These are phyloP conservation scores for Albophoma yamanashiensis DNA, from an alignment of 2,329 filamentous ascomycete genomes.

Conservation along the genomic window DNA sequence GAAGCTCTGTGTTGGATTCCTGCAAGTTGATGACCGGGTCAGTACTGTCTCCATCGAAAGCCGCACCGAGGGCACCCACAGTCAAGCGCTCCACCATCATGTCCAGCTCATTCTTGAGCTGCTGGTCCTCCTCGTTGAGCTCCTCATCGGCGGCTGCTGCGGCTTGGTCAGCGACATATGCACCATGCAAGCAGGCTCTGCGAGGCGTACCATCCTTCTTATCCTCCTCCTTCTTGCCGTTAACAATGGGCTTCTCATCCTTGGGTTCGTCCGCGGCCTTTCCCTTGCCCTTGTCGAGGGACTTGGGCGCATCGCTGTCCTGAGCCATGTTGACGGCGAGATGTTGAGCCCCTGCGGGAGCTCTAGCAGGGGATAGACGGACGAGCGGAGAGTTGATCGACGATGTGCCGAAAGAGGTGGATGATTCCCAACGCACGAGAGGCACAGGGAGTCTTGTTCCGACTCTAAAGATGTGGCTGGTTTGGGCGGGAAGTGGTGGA, in stretches of 20 bases:
- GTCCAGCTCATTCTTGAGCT: slow-evolving; percentile 94
- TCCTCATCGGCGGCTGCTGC: slow-evolving; percentile 54
- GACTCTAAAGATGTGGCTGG: background rate
- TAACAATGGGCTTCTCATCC: slow-evolving; percentile 57
- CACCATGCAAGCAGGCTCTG: slow-evolving; percentile 2
- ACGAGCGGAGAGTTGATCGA: background rate
- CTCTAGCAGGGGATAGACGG: slow-evolving; percentile 8
- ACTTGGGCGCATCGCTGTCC: slow-evolving; percentile 76
- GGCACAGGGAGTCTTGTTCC: background rate
- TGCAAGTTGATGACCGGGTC: slow-evolving; percentile 24
- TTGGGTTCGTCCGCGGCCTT: slow-evolving; percentile 68
- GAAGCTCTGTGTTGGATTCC: slow-evolving; percentile 80
- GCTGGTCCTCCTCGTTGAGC: slow-evolving; percentile 94
- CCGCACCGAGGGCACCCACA: slow-evolving; percentile 35
- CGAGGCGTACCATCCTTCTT: slow-evolving; percentile 35
- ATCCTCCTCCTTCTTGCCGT: slow-evolving; percentile 71
- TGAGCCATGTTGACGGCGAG: slow-evolving; percentile 66
- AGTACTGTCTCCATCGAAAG: background rate
- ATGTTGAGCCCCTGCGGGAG: slow-evolving; percentile 15
- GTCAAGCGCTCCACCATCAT: slow-evolving; percentile 95
- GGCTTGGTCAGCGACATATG: slow-evolving; percentile 11
- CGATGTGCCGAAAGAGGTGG: background rate
- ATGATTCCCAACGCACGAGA: background rate
- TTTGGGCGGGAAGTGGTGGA: slow-evolving; percentile 16
- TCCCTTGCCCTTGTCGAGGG: slow-evolving; percentile 90